Conservation (phyloP, 306 rosid species). For the Urtica urens region DNA sequence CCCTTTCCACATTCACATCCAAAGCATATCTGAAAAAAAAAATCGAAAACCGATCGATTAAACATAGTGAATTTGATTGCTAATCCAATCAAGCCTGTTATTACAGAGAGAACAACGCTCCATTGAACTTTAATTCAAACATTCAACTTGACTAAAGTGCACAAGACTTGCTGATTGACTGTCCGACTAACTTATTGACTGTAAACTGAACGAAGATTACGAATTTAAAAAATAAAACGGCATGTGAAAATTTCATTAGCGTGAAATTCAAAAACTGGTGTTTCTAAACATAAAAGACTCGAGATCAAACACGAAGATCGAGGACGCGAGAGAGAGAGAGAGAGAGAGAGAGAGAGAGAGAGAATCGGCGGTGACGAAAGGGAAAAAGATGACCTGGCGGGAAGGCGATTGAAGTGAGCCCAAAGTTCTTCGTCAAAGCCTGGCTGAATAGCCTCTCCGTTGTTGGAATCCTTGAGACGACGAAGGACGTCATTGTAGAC, state of each 20-base stretch:
- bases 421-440: conserved; percentile 77
- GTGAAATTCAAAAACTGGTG: conserved; percentile 1
- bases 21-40: conserved; percentile 61
- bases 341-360: conserved; percentile 8
- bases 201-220: too few relatives aligned
- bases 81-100: too few relatives aligned
- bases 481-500: conserved; percentile 92
- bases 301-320: conserved; percentile 7
- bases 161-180: too few relatives aligned
- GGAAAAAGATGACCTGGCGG: conserved; percentile 54
- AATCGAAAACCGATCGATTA: neutral
- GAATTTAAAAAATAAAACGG: too few relatives aligned
- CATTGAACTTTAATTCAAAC: too few relatives aligned
- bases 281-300: neutral
- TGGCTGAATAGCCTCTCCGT: conserved; percentile 53
- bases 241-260: conserved; percentile 2
- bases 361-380: too few relatives aligned
- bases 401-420: conserved; percentile 96
- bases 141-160: too few relatives aligned
- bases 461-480: conserved; percentile 60
- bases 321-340: neutral
- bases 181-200: too few relatives aligned
- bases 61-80: conserved; percentile 5
- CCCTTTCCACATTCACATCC: conserved; percentile 96
- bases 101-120: too few relatives aligned